These are phyloP conservation scores for Ceratocystis huliohia DNA, from an alignment of 2,329 filamentous ascomycete genomes.

Conservation along the genomic window DNA sequence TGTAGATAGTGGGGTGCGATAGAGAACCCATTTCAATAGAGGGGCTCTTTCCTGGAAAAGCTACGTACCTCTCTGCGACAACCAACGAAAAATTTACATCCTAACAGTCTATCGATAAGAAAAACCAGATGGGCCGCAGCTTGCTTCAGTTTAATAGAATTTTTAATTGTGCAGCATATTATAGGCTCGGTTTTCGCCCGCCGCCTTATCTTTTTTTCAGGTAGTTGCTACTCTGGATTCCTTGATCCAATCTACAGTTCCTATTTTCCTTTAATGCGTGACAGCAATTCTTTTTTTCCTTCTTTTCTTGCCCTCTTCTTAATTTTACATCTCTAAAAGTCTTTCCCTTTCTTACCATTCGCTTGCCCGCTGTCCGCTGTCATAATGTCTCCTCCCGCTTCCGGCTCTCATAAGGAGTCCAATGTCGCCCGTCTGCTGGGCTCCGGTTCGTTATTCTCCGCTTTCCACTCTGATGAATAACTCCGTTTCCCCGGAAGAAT, in stretches of 20 bases:
- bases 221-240: constrained; percentile 1
- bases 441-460: constrained; percentile 52
- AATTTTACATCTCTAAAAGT: background rate
- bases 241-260: background rate
- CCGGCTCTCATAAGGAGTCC: constrained; percentile 62
- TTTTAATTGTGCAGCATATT: background rate
- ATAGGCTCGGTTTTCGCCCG: constrained; percentile 19
- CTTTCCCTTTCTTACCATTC: constrained; percentile 10
- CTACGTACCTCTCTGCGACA: background rate
- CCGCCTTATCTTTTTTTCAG: constrained; percentile 2
- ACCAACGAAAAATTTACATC: background rate
- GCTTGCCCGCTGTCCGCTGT: background rate
- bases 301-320: background rate
- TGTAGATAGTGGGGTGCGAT: background rate
- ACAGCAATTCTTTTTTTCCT: background rate
- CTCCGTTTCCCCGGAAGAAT: background rate
- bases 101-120: background rate
- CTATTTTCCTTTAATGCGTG: background rate
- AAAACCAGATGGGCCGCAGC: background rate
- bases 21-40: background rate
- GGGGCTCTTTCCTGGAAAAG: background rate
- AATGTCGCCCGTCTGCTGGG: constrained; percentile 77
- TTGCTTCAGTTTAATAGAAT: background rate
- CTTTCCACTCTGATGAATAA: background rate
- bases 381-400: constrained; percentile 45